Conservation (phyloP, 768 basidiomycete genomes). For the Boletus rubropictus region DNA sequence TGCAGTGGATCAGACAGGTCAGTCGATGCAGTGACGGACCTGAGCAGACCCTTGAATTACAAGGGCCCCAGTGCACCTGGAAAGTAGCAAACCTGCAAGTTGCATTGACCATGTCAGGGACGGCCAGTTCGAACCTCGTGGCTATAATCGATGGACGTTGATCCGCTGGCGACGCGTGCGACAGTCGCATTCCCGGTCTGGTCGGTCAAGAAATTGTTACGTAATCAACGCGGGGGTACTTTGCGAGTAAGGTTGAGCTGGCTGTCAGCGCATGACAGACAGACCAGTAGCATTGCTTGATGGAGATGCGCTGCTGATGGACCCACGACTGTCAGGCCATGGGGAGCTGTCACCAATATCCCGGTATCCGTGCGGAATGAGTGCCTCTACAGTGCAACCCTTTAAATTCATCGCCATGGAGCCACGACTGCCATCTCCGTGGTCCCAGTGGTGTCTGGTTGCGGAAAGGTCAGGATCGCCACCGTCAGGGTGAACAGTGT, state of each 20-base stretch:
- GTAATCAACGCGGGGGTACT: constrained; percentile 2
- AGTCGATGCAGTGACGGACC: too few relatives aligned
- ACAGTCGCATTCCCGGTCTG: constrained; percentile 16
- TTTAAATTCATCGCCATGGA: constrained; percentile 23
- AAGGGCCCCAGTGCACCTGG: constrained; percentile 7
- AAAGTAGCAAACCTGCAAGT: constrained; percentile 1
- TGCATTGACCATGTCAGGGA: constrained; percentile 10
- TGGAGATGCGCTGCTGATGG: not conserved
- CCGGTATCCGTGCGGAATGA: constrained; percentile 1
- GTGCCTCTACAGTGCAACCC: constrained; percentile 6
- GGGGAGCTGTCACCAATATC: constrained; percentile 5
- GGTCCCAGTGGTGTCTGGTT: too few relatives aligned
- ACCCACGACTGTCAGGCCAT: constrained; percentile 8
- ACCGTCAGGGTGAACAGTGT: constrained; percentile 22
- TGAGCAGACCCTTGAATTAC: not conserved
- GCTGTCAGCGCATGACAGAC: not conserved
- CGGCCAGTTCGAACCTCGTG: constrained; percentile 17
- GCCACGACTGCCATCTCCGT: constrained; percentile 15
- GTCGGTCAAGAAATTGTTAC: constrained; percentile 7
- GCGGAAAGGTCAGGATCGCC: constrained; percentile 15
- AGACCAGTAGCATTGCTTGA: not conserved
- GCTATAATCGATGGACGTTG: constrained; percentile 11
- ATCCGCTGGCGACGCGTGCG: constrained; percentile 14
- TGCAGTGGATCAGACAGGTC: too few relatives aligned
- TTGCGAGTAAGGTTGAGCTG: too few relatives aligned